Conservation (phyloP, 225 moss, liverwort and hornwort species). For the Rhytidiadelphus loreus region DNA sequence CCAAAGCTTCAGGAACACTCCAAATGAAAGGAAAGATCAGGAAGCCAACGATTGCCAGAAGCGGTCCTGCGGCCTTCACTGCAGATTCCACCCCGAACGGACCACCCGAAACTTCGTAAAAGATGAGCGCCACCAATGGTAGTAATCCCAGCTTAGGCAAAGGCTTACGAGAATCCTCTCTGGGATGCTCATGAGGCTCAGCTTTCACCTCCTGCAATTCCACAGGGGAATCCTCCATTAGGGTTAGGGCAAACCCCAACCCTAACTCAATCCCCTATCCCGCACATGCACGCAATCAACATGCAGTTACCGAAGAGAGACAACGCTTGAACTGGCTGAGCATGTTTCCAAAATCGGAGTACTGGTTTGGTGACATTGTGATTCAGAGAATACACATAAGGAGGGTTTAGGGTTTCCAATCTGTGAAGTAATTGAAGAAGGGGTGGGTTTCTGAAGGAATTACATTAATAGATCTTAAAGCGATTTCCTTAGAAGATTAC, state of each 20-base stretch:
- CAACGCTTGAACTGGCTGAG: too few species aligned
- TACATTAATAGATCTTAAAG: neutral
- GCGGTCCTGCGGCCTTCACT: conserved; percentile 70
- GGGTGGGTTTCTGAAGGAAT: neutral
- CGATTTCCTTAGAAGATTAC: neutral
- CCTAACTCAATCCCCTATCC: neutral
- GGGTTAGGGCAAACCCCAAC: neutral
- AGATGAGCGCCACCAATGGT: conserved; percentile 63
- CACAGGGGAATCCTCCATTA: neutral
- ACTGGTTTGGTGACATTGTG: neutral
- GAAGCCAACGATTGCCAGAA: conserved; percentile 74
- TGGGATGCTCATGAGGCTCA: neutral
- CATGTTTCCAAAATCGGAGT: neutral
- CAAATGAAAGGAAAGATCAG: conserved; percentile 71
- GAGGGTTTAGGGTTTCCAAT: neutral
- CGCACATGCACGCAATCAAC: neutral
- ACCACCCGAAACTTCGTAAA: conserved; percentile 74
- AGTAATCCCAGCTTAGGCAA: neutral
- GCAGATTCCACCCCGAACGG: conserved; percentile 88
- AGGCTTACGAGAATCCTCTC: neutral
- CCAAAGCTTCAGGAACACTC: conserved; percentile 85
- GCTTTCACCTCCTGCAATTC: neutral
- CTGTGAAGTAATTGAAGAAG: neutral
- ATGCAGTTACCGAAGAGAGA: neutral
- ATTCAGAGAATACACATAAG: neutral